phyloP scores from a whole-genome alignment of 2,329 filamentous ascomycete species.

The Penicillium palitans region DNA sequence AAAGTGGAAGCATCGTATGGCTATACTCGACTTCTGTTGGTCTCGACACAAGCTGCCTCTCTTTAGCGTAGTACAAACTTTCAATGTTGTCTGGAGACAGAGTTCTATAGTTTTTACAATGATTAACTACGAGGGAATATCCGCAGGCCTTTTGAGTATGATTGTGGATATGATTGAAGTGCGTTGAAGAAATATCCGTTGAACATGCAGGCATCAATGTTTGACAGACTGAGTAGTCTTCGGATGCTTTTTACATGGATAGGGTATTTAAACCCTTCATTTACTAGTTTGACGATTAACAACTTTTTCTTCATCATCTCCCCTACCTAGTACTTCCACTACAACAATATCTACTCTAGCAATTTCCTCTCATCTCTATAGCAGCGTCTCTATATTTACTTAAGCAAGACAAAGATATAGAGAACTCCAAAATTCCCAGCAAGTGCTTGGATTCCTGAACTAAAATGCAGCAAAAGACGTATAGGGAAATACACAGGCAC shows the following conservation, averaged over 20 bases:
- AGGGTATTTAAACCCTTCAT: too few relatives aligned
- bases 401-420: not conserved
- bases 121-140: conserved; percentile 62
- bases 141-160: conserved; percentile 56
- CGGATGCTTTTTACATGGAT: too few relatives aligned
- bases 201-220: too few relatives aligned
- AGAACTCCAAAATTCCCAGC: too few relatives aligned
- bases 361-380: not conserved
- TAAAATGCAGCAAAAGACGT: not conserved
- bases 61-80: conserved; percentile 53
- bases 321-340: too few relatives aligned
- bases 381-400: not conserved
- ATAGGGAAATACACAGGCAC: not conserved
- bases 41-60: not conserved
- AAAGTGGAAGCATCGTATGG: not conserved
- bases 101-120: conserved; percentile 77
- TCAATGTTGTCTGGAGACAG: conserved; percentile 63
- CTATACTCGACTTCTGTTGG: not conserved
- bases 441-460: not conserved
- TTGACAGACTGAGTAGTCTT: too few relatives aligned
- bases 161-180: conserved; percentile 49
- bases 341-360: too few relatives aligned
- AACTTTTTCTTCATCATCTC: too few relatives aligned
- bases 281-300: too few relatives aligned
- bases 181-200: conserved; percentile 7